A percentile compares a stretch with the other conserved stretches of the same genome.
phyloP scores from a whole-genome alignment of 345 rosid genomes.

The Dipteronia sinensis region DNA sequence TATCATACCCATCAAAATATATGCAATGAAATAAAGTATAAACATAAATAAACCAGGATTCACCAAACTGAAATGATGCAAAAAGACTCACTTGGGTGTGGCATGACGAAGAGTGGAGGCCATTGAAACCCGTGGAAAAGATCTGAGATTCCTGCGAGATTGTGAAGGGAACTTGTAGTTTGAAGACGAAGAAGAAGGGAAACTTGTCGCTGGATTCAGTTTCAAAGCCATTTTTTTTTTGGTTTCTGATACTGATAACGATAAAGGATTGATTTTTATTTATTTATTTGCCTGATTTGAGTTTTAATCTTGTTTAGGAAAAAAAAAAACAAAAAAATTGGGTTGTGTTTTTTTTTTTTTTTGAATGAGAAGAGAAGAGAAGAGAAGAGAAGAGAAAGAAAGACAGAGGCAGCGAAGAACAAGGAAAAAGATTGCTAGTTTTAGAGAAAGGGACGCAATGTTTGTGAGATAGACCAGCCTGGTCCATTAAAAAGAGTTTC shows the following conservation, averaged over 20 bases:
- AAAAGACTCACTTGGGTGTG: slow-evolving; percentile 36
- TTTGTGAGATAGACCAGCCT: neutral
- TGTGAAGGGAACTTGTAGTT: slow-evolving; percentile 27
- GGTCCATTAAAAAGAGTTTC: neutral
- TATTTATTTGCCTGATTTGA: too few relatives aligned
- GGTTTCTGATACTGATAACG: too few relatives aligned
- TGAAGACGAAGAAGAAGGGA: slow-evolving; percentile 26
- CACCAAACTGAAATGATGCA: too few relatives aligned
- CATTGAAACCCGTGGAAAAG: slow-evolving; percentile 48
- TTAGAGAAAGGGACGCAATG: neutral
- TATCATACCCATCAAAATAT: neutral
- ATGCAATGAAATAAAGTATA: neutral
- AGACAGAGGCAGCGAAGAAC: neutral
- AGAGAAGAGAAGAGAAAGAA: neutral
- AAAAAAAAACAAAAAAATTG: too few relatives aligned
- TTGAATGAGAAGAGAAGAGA: neutral
- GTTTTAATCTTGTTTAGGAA: neutral
- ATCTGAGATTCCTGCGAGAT: slow-evolving; percentile 30
- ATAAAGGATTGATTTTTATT: too few relatives aligned
- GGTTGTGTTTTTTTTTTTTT: neutral
- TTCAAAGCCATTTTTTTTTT: slow-evolving; percentile 46
- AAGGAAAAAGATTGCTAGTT: neutral
- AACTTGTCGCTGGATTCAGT: slow-evolving; percentile 33
- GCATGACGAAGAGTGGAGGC: slow-evolving; percentile 45
- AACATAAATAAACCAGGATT: too few relatives aligned